Evolutionary conservation across 2,329 filamentous ascomycete species (phyloP).

Genomic region (Gliomastix tumulicola): DNA sequence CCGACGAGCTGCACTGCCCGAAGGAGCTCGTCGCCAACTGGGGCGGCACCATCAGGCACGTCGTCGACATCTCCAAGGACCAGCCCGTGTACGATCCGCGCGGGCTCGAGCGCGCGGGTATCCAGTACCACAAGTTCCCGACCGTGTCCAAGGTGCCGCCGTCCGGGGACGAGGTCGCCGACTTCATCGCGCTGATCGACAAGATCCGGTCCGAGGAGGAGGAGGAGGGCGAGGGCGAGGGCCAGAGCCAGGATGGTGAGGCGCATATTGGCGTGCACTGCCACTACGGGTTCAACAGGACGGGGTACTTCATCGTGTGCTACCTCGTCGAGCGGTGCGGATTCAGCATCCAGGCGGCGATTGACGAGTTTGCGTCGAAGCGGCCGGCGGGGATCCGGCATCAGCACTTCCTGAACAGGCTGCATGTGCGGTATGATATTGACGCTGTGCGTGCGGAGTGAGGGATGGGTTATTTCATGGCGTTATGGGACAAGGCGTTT

Average conservation of each 20-base stretch:
- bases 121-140: conserved; percentile 78
- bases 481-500: no score
- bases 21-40: conserved; percentile 62
- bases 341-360: conserved; percentile 66
- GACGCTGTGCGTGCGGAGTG: conserved; percentile 6
- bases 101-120: conserved; percentile 57
- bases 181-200: conserved; percentile 51
- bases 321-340: conserved; percentile 81
- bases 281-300: conserved; percentile 93
- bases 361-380: conserved; percentile 67
- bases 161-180: conserved; percentile 40
- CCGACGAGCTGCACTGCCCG: conserved; percentile 77
- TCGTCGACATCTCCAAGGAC: conserved; percentile 89
- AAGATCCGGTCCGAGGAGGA: conserved; percentile 48
- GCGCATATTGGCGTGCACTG: conserved; percentile 79
- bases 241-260: conserved; percentile 24
- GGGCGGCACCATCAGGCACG: conserved; percentile 60
- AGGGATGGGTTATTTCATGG: not conserved
- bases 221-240: conserved; percentile 28
- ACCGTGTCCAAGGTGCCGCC: conserved; percentile 91
- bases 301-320: conserved; percentile 78
- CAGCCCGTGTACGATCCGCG: conserved; percentile 81
- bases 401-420: conserved; percentile 76
- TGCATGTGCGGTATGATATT: conserved; percentile 67
- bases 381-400: conserved; percentile 83